A percentile compares a stretch with the other conserved stretches of the same genome.
Conservation (phyloP, 805 yeast genomes). For the Starmerella roubikii region DNA sequence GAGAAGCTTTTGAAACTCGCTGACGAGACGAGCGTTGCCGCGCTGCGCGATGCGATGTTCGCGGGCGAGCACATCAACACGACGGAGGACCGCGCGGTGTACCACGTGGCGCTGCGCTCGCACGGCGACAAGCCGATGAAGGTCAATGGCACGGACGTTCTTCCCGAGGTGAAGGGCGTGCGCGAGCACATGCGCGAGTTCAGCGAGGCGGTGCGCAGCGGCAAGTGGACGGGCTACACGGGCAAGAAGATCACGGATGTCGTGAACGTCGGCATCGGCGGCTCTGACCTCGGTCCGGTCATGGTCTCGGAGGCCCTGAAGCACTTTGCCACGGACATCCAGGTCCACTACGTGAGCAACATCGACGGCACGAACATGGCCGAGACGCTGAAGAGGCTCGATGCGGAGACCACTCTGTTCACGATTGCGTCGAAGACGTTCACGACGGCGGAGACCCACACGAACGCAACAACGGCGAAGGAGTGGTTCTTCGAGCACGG, state of each 20-base stretch:
- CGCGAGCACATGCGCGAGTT: slow-evolving; percentile 94
- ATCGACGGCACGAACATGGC: slow-evolving; percentile 97
- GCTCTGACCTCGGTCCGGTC: slow-evolving; percentile 97
- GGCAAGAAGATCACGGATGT: slow-evolving; percentile 88
- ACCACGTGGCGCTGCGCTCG: slow-evolving; percentile 93
- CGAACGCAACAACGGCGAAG: slow-evolving; percentile 93
- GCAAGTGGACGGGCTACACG: slow-evolving; percentile 93
- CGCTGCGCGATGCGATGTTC: slow-evolving; percentile 81
- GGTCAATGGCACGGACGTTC: slow-evolving; percentile 82
- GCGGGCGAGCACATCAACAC: slow-evolving; percentile 85
- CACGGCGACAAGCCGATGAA: slow-evolving; percentile 68
- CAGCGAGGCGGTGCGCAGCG: slow-evolving; percentile 78
- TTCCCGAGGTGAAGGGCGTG: slow-evolving; percentile 83
- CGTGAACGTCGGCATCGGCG: slow-evolving; percentile 98
- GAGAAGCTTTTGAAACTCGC: slow-evolving; percentile 61
- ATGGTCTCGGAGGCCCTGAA: slow-evolving; percentile 98
- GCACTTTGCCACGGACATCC: slow-evolving; percentile 60
- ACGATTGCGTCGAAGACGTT: slow-evolving; percentile 93
- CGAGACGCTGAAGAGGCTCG: slow-evolving; percentile 63
- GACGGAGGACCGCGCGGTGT: slow-evolving; percentile 89
- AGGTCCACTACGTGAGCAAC: slow-evolving; percentile 90
- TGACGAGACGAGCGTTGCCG: slow-evolving; percentile 75
- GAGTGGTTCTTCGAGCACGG: slow-evolving; percentile 76
- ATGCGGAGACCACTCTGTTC: slow-evolving; percentile 79
- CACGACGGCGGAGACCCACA: slow-evolving; percentile 96